These are phyloP conservation scores for Trichophyton simii DNA, from an alignment of 2,329 filamentous ascomycete species.

Conservation along the genomic window DNA sequence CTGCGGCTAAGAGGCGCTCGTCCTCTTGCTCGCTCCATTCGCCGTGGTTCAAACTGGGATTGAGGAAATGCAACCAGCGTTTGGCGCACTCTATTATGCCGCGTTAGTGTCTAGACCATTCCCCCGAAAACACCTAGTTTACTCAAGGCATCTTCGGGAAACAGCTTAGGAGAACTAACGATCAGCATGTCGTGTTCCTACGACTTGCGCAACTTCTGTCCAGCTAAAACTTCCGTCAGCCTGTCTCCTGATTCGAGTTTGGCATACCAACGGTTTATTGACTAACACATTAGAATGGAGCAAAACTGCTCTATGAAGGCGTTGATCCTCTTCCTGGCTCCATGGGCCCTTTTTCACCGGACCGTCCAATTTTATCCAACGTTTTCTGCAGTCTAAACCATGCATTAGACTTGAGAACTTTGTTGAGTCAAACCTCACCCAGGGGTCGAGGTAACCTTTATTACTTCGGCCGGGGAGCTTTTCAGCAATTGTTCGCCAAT, in stretches of 20 bases:
- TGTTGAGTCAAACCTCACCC: neutral
- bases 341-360: conserved; percentile 3
- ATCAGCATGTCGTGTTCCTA: conserved; percentile 5
- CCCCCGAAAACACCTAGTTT: too few relatives aligned
- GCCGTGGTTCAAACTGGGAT: neutral
- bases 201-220: conserved; percentile 3
- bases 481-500: conserved; percentile 4
- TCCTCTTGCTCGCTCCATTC: conserved; percentile 5
- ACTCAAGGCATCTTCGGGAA: neutral
- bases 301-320: conserved; percentile 2
- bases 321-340: conserved; percentile 3
- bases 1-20: neutral
- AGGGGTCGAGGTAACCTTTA: neutral
- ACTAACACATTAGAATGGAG: conserved; percentile 7
- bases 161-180: neutral
- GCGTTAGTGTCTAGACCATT: neutral
- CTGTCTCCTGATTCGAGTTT: neutral
- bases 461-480: conserved; percentile 3
- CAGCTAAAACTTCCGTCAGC: conserved; percentile 1
- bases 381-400: neutral
- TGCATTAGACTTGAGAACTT: neutral
- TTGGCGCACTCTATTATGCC: neutral
- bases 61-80: conserved; percentile 3
- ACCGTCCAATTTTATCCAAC: conserved; percentile 3
- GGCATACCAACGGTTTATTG: neutral